Evolutionary conservation across 2,329 filamentous ascomycete species (phyloP).

Genomic region (Colletotrichum theobromicola): DNA sequence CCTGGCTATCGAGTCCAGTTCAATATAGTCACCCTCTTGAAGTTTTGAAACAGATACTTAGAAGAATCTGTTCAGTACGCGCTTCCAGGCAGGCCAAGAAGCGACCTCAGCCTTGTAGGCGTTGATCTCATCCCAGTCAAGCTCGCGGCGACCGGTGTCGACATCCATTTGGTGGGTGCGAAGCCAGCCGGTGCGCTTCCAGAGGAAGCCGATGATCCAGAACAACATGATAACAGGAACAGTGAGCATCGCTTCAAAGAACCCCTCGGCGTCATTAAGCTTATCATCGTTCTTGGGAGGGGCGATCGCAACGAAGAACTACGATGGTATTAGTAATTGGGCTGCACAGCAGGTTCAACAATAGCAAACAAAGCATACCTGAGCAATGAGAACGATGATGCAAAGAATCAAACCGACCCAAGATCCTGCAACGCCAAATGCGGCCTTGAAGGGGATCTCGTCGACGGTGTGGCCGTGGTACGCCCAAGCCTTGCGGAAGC

Average conservation of each 20-base stretch:
- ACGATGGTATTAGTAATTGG: neutral
- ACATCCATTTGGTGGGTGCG: conserved; percentile 23
- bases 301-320: conserved; percentile 51
- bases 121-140: conserved; percentile 23
- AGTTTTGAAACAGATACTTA: neutral
- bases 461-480: conserved; percentile 65
- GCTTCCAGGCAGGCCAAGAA: conserved; percentile 20
- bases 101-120: conserved; percentile 12
- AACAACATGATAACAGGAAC: conserved; percentile 19
- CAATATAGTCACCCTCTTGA: neutral
- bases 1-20: neutral
- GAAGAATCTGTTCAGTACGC: neutral
- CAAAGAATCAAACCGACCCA: conserved; percentile 67
- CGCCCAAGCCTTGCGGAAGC: conserved; percentile 70
- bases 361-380: conserved; percentile 32
- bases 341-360: fast-evolving
- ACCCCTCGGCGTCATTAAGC: conserved; percentile 12
- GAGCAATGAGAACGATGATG: conserved; percentile 59
- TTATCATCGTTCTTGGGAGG: conserved; percentile 25
- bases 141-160: conserved; percentile 22
- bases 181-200: conserved; percentile 24
- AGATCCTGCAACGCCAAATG: conserved; percentile 67
- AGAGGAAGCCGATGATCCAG: conserved; percentile 19
- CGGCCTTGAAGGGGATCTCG: conserved; percentile 70
- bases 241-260: conserved; percentile 22